Conservation (phyloP, 108 stramenopile genomes). For the Fistulifera solaris region DNA sequence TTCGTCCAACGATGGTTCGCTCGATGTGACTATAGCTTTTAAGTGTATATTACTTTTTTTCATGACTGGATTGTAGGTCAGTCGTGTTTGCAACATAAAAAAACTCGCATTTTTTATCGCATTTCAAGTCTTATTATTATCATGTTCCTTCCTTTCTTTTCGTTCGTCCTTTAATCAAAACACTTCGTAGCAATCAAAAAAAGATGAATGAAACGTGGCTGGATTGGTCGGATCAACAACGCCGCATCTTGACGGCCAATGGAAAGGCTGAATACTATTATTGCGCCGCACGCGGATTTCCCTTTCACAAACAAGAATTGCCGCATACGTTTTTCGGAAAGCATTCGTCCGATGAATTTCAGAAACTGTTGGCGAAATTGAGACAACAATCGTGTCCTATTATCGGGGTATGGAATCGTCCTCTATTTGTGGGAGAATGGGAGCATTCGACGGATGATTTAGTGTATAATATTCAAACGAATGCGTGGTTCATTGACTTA, state of each 20-base stretch:
- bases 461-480: conserved; percentile 78
- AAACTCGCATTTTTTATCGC: too few species aligned
- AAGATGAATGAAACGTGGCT: conserved; percentile 33
- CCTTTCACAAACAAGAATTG: conserved; percentile 58
- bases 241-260: conserved; percentile 59
- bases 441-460: conserved; percentile 70
- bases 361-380: neutral
- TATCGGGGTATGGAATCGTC: conserved; percentile 73
- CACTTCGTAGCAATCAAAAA: too few species aligned
- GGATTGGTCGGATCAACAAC: conserved; percentile 73
- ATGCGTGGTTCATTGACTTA: conserved; percentile 77
- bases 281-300: conserved; percentile 53
- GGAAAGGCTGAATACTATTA: conserved; percentile 46
- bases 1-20: too few species aligned
- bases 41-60: too few species aligned
- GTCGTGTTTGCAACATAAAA: too few species aligned
- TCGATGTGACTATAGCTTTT: too few species aligned
- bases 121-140: too few species aligned
- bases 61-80: too few species aligned
- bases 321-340: conserved; percentile 67
- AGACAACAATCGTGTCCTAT: conserved; percentile 17
- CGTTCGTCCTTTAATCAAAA: too few species aligned
- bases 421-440: conserved; percentile 80
- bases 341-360: conserved; percentile 24
- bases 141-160: too few species aligned